Conservation (phyloP, 495 filamentous ascomycete genomes). For the Xylaria intraflava region DNA sequence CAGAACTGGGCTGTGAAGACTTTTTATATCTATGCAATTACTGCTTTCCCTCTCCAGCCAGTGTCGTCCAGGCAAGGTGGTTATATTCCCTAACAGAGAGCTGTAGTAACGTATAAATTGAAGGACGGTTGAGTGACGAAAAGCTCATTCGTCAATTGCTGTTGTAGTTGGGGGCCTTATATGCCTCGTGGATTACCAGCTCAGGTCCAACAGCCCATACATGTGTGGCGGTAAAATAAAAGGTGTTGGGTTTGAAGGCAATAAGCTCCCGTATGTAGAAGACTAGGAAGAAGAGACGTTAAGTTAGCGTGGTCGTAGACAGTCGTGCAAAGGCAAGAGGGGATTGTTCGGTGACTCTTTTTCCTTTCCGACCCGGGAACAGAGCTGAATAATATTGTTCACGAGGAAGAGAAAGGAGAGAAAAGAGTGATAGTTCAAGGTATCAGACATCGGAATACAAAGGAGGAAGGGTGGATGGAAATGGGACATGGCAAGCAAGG, state of each 20-base stretch:
- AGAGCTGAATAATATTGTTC: not conserved
- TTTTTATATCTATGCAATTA: slow-evolving; percentile 4
- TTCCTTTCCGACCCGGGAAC: not conserved
- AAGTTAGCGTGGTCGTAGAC: not conserved
- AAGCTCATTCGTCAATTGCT: not conserved
- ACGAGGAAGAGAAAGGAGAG: not conserved
- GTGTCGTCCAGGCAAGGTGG: not conserved
- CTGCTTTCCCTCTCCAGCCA: not conserved
- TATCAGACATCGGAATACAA: not conserved
- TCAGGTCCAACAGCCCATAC: not conserved
- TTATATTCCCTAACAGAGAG: not conserved
- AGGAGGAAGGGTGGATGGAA: slow-evolving; percentile 13
- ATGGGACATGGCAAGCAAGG: slow-evolving; percentile 10
- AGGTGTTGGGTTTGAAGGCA: not conserved
- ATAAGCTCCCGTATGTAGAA: not conserved
- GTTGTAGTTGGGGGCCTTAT: not conserved
- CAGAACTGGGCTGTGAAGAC: not conserved
- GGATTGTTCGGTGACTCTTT: not conserved
- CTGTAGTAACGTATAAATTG: not conserved
- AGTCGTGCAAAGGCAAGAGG: not conserved
- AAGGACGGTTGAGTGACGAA: not conserved
- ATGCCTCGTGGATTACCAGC: not conserved
- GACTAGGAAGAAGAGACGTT: not conserved
- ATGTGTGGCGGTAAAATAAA: not conserved
- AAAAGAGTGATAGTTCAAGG: not conserved